phyloP scores from a whole-genome alignment of 805 yeast genomes.

The Brettanomyces custersianus region DNA sequence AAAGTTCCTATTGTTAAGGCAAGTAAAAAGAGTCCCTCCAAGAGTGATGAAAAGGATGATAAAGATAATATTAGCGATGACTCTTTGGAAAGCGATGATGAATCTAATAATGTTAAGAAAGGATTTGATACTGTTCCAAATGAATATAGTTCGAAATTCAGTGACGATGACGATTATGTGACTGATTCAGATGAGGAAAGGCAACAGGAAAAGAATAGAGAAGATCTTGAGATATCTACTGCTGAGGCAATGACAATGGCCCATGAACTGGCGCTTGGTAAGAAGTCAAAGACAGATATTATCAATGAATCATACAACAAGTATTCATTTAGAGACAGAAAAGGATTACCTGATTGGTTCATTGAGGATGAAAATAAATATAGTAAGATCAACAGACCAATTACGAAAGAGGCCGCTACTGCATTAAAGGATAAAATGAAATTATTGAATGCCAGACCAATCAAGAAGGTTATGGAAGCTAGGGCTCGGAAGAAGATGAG shows the following conservation, averaged over 20 bases:
- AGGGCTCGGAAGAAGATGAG: conserved; percentile 93
- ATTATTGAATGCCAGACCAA: conserved; percentile 92
- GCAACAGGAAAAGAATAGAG: conserved; percentile 38
- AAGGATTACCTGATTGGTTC: conserved; percentile 95
- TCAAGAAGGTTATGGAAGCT: conserved; percentile 97
- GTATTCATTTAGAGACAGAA: conserved; percentile 84
- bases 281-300: conserved; percentile 72
- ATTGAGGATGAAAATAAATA: conserved; percentile 84
- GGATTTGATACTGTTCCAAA: conserved; percentile 39
- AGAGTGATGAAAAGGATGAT: conserved; percentile 5
- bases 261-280: conserved; percentile 88
- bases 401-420: conserved; percentile 86
- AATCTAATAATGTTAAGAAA: conserved; percentile 7
- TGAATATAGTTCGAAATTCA: conserved; percentile 24
- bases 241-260: conserved; percentile 98
- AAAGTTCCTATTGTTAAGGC: conserved; percentile 6
- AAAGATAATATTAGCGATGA: conserved; percentile 12
- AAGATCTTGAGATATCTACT: conserved; percentile 75
- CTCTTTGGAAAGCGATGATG: conserved; percentile 15
- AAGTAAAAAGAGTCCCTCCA: conserved; percentile 9
- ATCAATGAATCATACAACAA: conserved; percentile 90
- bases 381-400: conserved; percentile 79
- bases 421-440: conserved; percentile 69
- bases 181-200: conserved; percentile 45
- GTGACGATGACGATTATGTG: conserved; percentile 37